Percentiles rank a stretch among this genome's conserved stretches.
phyloP scores from a whole-genome alignment of 73 alveolate genomes.

The Tetrahymena borealis region DNA sequence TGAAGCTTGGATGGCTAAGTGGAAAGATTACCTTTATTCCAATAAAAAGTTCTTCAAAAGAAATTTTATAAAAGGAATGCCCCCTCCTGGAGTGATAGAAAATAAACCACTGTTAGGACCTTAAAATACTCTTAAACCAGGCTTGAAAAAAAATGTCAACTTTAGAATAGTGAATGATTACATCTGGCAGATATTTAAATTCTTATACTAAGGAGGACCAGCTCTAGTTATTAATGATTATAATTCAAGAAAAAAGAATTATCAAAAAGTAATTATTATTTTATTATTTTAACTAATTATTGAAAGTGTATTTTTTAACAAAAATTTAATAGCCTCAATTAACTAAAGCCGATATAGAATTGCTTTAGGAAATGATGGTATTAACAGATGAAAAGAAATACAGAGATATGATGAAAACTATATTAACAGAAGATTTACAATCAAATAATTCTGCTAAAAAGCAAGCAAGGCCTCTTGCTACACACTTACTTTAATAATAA shows the following conservation, averaged over 20 bases:
- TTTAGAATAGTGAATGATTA: neutral
- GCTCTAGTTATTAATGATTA: neutral
- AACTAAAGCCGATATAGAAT: neutral
- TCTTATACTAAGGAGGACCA: neutral
- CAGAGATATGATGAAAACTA: neutral
- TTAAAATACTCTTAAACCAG: neutral
- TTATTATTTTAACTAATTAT: neutral
- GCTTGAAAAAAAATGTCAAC: neutral
- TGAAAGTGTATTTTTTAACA: neutral
- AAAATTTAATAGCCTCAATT: neutral
- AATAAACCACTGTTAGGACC: neutral
- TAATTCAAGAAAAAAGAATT: neutral
- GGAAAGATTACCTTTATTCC: neutral
- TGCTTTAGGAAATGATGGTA: neutral
- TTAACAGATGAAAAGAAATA: neutral
- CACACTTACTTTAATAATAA: neutral
- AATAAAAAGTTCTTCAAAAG: neutral
- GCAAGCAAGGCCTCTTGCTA: neutral
- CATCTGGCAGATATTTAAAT: neutral
- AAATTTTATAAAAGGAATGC: neutral
- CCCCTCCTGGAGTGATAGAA: neutral
- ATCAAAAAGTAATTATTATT: neutral
- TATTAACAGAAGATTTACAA: neutral
- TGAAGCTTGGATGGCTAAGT: neutral
- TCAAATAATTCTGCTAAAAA: neutral